Evolutionary conservation across 2,329 filamentous ascomycete genomes (phyloP), one percentile per base, ranked within the genome.

Genomic region (Penicillium sp.): DNA sequence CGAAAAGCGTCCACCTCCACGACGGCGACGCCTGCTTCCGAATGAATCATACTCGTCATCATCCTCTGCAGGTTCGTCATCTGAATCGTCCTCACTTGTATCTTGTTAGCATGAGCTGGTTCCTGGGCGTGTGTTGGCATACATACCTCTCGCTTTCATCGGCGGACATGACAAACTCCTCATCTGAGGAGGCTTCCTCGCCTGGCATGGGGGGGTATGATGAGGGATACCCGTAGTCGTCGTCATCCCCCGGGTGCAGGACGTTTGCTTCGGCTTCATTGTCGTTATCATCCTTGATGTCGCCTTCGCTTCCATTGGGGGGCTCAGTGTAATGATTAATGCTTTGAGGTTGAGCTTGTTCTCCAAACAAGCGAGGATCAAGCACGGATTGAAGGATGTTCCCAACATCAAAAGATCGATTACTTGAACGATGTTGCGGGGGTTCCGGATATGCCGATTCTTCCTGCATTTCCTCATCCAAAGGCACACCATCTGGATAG

Each of bases 301-400:
- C 53, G 22, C 50, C 52, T 19, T 44, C 49, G 4, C 19, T 34
- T 37, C 43, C 38, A 29, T 38, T 50, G 5, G 12, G 9, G 19
- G 10, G 16, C 28, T 29, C 31, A 29, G 22, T 31, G 19, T 44
- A 46, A 29, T 40, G 41, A 35, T 50, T 40, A 22, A 50, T 46
- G 29, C 41, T 46, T 30, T 50, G 35, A 1, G 22, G 22, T 3
- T 38, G 41, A 13, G n/a, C 14, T 16, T 60, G 46, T 19, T 53
- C 64, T 42, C 50, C 59, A 49, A 67, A 69, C 39, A 70, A 56
- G 37, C 65, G 63, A 28, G 67, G 67, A 34, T 70, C 67, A 46
- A 70, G 56, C 42, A 64, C 61, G 1, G 64, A 60, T 11, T 60
- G 44, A 40, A 58, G 45, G 22, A 59, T 25, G 3, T 62, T 54